These are phyloP conservation scores for Pleurotus eryngii DNA, from an alignment of 768 basidiomycete species.

Conservation along the genomic window DNA sequence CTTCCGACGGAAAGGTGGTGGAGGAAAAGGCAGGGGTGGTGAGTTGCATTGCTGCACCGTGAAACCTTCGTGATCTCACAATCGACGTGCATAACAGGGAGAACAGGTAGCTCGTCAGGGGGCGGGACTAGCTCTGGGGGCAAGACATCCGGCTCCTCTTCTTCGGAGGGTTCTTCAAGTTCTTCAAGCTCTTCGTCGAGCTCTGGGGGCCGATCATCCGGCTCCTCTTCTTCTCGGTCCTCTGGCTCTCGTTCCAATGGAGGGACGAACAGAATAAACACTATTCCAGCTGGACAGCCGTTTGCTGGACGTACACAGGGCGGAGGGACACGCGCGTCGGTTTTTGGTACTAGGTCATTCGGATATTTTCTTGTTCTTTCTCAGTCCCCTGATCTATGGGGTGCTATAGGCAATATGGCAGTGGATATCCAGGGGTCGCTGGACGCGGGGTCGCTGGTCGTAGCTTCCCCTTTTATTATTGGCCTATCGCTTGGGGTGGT, in stretches of 20 bases:
- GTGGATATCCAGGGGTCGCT: constrained; percentile 54
- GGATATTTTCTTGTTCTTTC: not conserved
- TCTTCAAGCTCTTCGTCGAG: constrained; percentile 11
- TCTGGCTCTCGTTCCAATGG: constrained; percentile 17
- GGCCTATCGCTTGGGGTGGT: constrained; percentile 56
- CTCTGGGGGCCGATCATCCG: constrained; percentile 9
- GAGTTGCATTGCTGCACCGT: constrained; percentile 6
- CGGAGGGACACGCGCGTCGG: constrained; percentile 45
- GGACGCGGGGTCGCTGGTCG: constrained; percentile 44
- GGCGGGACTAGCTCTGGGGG: not conserved
- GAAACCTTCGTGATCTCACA: no score
- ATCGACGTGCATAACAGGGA: not conserved
- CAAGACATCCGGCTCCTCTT: not conserved
- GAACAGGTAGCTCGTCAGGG: not conserved
- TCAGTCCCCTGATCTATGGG: constrained; percentile 8
- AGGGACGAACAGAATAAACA: constrained; percentile 26
- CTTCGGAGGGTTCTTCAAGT: not conserved
- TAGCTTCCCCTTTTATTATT: constrained; percentile 63
- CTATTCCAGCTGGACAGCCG: constrained; percentile 40
- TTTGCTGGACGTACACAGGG: constrained; percentile 49
- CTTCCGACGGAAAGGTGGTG: constrained; percentile 14
- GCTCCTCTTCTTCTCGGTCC: constrained; percentile 6
- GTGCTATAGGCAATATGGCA: constrained; percentile 48
- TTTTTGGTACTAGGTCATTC: constrained; percentile 43
- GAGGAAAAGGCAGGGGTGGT: constrained; percentile 22